A percentile compares a stretch with the other conserved stretches of the same genome.
phyloP scores from a whole-genome alignment of 768 basidiomycete species.

The Tubosaeta brunneosetosa region DNA sequence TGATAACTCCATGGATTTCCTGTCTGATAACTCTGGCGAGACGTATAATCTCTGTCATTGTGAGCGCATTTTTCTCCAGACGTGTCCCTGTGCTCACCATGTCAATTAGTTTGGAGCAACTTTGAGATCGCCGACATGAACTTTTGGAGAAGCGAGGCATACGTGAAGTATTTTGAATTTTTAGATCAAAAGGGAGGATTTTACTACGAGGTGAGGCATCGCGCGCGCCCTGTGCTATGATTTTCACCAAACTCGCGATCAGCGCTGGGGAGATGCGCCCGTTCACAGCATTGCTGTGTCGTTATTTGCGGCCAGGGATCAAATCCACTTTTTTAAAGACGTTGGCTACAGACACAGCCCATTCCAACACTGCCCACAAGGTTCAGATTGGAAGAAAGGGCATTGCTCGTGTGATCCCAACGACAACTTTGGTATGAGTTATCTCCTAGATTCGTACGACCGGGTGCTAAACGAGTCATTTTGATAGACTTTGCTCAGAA shows the following conservation, averaged over 20 bases:
- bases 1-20: slow-evolving; percentile 57
- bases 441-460: neutral
- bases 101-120: slow-evolving; percentile 76
- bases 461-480: slow-evolving; percentile 5
- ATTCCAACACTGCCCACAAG: slow-evolving; percentile 89
- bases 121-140: slow-evolving; percentile 87
- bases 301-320: slow-evolving; percentile 80
- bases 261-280: slow-evolving; percentile 95
- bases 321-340: slow-evolving; percentile 93
- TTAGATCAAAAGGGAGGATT: slow-evolving; percentile 80
- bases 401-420: slow-evolving; percentile 82
- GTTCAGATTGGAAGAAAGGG: slow-evolving; percentile 65
- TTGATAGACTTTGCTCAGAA: slow-evolving; percentile 23
- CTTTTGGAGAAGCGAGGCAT: slow-evolving; percentile 80
- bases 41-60: slow-evolving; percentile 65
- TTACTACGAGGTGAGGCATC: slow-evolving; percentile 67
- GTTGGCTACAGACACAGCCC: slow-evolving; percentile 92
- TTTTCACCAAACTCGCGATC: slow-evolving; percentile 4
- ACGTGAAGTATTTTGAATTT: slow-evolving; percentile 77
- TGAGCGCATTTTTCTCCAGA: slow-evolving; percentile 25
- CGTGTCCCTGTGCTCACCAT: neutral
- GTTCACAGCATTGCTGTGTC: slow-evolving; percentile 89
- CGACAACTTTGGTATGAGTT: slow-evolving; percentile 65
- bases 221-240: neutral
- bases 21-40: slow-evolving; percentile 63